Evolutionary conservation across 1,284 basidiomycete genomes (phyloP), one percentile per base, ranked within the genome.

Genomic region (Ganoderma meredithae): DNA sequence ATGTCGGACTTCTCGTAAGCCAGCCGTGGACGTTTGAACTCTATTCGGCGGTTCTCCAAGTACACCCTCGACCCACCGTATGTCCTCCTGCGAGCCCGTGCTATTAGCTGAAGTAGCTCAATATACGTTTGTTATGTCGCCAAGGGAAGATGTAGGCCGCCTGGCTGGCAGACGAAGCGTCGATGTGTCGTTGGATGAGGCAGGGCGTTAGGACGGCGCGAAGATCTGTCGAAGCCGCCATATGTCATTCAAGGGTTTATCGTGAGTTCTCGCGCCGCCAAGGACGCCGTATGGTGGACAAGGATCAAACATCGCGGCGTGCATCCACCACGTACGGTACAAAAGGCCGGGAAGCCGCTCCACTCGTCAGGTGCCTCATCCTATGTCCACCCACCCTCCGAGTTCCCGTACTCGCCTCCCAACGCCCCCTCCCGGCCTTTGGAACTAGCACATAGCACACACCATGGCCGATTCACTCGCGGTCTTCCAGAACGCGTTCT

Each of bases 401-500:
- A 12, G 55, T 31, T 58, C 39, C 39, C 58, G n/a, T 27, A 12
- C 58, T 25, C 22, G 22, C 22, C 56, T 39, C 39, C n/a, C 15
- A 17, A 17, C 9, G 3, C 58, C 13, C 58, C 58, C 52, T 8
- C 52, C 52, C 58, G 58, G 12, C 41, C 39, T 5, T 40, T 17
- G 39, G 58, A 22, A 60, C 52, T 60, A 60, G 39, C 58, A 47
- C 47, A 31, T n/a, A 31, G 1, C 27, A 31, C 3, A 1, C 27
- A n/a, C 52, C 52, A 67, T 67, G 66, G 43, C 62, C 22, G 59
- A 61, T 49, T 19, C 63, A 8, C 52, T 53, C 22, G 41, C 66
- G 12, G 39, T 66, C 17, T 72, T 72, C 63, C 71, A 72, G 33
- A 68, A 72, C 39, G 63, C 68, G 47, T 70, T n/a, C 59, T 72